phyloP scores from a whole-genome alignment of 2,329 filamentous ascomycete genomes.

The Fusarium fujikuroi region DNA sequence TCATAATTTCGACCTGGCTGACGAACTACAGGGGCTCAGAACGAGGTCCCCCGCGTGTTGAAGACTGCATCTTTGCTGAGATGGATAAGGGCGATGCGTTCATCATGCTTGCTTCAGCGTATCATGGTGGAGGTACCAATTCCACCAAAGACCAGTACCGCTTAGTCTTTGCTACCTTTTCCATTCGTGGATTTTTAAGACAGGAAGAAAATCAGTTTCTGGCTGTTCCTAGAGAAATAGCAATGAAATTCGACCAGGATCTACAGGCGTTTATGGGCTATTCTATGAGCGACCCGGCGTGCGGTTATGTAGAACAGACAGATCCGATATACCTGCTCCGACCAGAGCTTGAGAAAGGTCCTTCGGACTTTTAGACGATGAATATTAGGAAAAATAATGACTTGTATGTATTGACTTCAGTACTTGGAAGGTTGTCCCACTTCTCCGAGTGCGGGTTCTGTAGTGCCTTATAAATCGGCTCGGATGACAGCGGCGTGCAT shows the following conservation, averaged over 20 bases:
- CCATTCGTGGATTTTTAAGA: constrained; percentile 11
- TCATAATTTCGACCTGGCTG: neutral
- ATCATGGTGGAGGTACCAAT: constrained; percentile 25
- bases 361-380: neutral
- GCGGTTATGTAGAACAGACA: constrained; percentile 28
- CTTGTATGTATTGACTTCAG: neutral
- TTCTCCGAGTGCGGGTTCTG: neutral
- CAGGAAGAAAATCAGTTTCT: constrained; percentile 34
- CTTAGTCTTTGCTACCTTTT: constrained; percentile 15
- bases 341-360: constrained; percentile 14
- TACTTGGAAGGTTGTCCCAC: neutral
- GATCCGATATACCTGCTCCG: constrained; percentile 30
- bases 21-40: neutral
- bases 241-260: constrained; percentile 7
- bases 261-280: constrained; percentile 30
- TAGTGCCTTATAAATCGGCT: neutral
- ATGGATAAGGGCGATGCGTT: constrained; percentile 32
- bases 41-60: constrained; percentile 7
- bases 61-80: constrained; percentile 23
- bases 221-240: constrained; percentile 2
- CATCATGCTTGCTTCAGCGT: constrained; percentile 29
- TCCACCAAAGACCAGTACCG: constrained; percentile 20
- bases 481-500: neutral
- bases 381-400: neutral
- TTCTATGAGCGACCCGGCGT: constrained; percentile 26